Base-by-base conservation (phyloP, 257 asterid species). In the Petunia secreta region DNA sequence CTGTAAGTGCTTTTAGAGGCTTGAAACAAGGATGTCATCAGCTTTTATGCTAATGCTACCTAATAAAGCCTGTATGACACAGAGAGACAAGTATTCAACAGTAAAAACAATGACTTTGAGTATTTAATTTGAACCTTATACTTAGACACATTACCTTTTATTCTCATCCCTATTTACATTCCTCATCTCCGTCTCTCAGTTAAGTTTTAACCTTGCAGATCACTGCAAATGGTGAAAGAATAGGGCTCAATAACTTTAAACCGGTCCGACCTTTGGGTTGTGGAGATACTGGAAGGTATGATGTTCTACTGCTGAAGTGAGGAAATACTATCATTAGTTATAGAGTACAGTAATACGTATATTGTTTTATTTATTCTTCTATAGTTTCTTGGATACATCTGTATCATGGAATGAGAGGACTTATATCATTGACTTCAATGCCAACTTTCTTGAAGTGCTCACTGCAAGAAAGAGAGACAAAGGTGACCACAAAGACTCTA, bases 281-380 rank as follows among this genome's bases (percentile, higher is more conserved):
- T 89, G 99, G 99, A 84, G 99, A 96, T 85, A 96, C 99, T 76
- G 99, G 99, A 83, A 96, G 98, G 99, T 92, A 87, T 5, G 64
- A 41, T 63, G 62, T 39, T 67, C 37, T 60, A 52, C 41, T 67
- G 25, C 63, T 50, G 63, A 25, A 25, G 25, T 25, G 25, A 25
- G 25, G 25, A 25, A 25, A 25, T 25, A 25, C 25, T 25, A 25
- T 25, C 25, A 25, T 25, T 25, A 25, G 25, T 25, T 25, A 25
- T 25, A 25, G 25, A 25, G 25, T 25, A 25, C 25, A 25, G 25
- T 25, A 25, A 25, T 25, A 25, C 25, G 25, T 25, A 25, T 25
- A 25, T 25, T 25, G 25, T 25, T 25, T 25, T 25, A 25, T 25
- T 25, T 25, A 25, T 25, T 25, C 25, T 25, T 25, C 25, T 25